These are phyloP conservation scores for Bipolaris cookei DNA, from an alignment of 2,329 filamentous ascomycete genomes.

Conservation along the genomic window DNA sequence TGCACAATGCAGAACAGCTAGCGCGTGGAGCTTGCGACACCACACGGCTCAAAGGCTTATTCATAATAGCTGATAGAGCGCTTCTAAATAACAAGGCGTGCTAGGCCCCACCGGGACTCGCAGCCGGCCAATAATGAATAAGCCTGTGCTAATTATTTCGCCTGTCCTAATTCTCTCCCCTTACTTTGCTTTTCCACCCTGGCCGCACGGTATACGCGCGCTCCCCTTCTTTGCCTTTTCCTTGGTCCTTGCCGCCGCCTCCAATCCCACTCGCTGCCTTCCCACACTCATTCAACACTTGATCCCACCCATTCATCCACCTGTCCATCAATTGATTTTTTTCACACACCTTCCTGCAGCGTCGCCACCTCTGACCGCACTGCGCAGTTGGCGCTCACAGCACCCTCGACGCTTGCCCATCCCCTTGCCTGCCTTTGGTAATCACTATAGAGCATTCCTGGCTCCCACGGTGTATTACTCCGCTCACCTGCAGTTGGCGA, in stretches of 20 bases:
- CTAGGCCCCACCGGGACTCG: slow-evolving; percentile 34
- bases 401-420: neutral
- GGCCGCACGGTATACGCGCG: slow-evolving; percentile 9
- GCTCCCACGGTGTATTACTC: neutral
- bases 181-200: slow-evolving; percentile 18
- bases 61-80: slow-evolving; percentile 40
- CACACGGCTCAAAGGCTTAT: slow-evolving; percentile 25
- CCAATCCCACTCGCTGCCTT: slow-evolving; percentile 1
- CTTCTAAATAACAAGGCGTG: slow-evolving; percentile 30
- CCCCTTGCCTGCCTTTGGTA: neutral
- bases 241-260: slow-evolving; percentile 4
- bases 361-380: neutral
- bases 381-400: neutral
- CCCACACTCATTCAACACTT: neutral
- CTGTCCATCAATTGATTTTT: no score
- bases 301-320: no score
- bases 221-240: slow-evolving; percentile 5
- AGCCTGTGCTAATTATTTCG: slow-evolving; percentile 39
- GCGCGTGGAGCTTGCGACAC: slow-evolving; percentile 26
- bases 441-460: slow-evolving; percentile 2
- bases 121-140: slow-evolving; percentile 35
- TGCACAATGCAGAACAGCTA: slow-evolving; percentile 15
- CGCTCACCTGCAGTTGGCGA: slow-evolving; percentile 5
- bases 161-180: slow-evolving; percentile 18
- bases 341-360: slow-evolving; percentile 1